phyloP scores from a whole-genome alignment of 2,329 filamentous ascomycete genomes.

The Aphanocladium album region DNA sequence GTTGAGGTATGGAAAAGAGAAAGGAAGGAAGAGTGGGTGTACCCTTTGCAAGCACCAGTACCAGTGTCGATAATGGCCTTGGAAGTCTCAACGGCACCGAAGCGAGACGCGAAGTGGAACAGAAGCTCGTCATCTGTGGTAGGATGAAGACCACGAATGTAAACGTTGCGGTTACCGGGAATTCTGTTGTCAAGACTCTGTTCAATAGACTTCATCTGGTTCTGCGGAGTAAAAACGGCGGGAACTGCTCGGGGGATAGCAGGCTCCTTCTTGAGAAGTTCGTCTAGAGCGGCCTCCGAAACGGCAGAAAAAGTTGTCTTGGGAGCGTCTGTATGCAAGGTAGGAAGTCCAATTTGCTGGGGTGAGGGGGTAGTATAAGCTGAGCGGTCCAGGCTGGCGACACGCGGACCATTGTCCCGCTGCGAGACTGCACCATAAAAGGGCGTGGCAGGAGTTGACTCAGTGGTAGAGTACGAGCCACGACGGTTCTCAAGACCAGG shows the following conservation, averaged over 20 bases:
- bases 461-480: constrained; percentile 63
- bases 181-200: constrained; percentile 92
- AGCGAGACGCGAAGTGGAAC: constrained; percentile 74
- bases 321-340: constrained; percentile 35
- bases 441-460: constrained; percentile 61
- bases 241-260: constrained; percentile 83
- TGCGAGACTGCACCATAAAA: constrained; percentile 56
- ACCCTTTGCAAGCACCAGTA: constrained; percentile 96
- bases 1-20: constrained; percentile 23
- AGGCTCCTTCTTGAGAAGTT: constrained; percentile 69
- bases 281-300: constrained; percentile 53
- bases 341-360: constrained; percentile 46
- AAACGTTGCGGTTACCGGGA: constrained; percentile 91
- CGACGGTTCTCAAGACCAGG: constrained; percentile 61
- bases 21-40: constrained; percentile 24
- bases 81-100: constrained; percentile 90
- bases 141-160: constrained; percentile 92
- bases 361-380: constrained; percentile 64
- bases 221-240: constrained; percentile 78
- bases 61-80: constrained; percentile 97
- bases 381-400: constrained; percentile 56
- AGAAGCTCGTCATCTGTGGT: constrained; percentile 92
- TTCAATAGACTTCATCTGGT: constrained; percentile 83
- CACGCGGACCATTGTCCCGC: constrained; percentile 54
- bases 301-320: constrained; percentile 38